Evolutionary conservation across 768 basidiomycete genomes (phyloP), one percentile per base, ranked within the genome.

Genomic region (Tulasnella sp.): DNA sequence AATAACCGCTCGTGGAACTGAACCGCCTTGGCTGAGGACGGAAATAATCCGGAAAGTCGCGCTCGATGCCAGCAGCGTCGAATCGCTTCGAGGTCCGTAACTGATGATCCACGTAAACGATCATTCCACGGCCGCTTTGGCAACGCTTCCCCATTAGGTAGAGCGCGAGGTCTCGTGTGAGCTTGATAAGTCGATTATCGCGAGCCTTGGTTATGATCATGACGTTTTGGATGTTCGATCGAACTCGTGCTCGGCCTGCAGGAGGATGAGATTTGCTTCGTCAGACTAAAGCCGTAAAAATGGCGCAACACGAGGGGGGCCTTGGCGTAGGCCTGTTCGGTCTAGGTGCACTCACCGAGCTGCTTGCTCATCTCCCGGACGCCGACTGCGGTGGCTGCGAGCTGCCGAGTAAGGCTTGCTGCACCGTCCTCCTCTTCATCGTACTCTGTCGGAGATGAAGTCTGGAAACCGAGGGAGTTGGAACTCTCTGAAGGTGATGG

Each of bases 301-400:
- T 61, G 71, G 80, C 46, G 39, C 5, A n/a, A 70, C 42, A 42
- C 42, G 42, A 35, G n/a, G 32, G 35, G 40, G n/a, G 69, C 5
- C 20, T 18, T 44, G 7, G 73, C 35, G 29, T 16, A 42, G 73
- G 42, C 42, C 32, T 73, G 46, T 26, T 11, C 35, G 40, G n/a
- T 40, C 42, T 42, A 2, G 55, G 16, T 23, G 85, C 88, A 82
- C 85, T 74, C 81, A 95, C 97, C 98, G 23, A 99, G 91, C 84
- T 97, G 94, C 84, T 97, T 97, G 89, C 95, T 97, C 95, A 98
- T 96, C 85, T 99, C 98, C 71, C 98, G 89, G 15, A 99, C 98
- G 51, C 95, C 93, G 16, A 95, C 94, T 23, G 98, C 98, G 26
- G 98, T 99, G 86, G 97, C 97, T 10, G 97, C 98, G 18, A 99